phyloP scores from a whole-genome alignment of 108 stramenopile species.

The Pseudonitzschia multiseries region DNA sequence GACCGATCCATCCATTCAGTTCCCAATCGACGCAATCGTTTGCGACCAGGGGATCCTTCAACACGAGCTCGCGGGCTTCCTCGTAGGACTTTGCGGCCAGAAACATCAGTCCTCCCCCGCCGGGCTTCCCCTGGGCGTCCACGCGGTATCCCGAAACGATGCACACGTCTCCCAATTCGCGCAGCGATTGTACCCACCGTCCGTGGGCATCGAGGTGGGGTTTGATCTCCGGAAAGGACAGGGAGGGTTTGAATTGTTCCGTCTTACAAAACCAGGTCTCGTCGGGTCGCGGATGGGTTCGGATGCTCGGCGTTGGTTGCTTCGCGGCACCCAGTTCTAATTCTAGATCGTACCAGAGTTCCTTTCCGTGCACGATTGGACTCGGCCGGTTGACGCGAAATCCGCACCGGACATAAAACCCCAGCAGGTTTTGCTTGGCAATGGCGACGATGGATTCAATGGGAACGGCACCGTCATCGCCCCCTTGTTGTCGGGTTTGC shows the following conservation, averaged over 20 bases:
- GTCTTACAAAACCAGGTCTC: constrained; percentile 67
- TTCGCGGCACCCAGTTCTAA: background rate
- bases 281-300: constrained; percentile 22
- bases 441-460: constrained; percentile 52
- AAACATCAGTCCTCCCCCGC: constrained; percentile 63
- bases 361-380: constrained; percentile 74
- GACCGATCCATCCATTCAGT: constrained; percentile 58
- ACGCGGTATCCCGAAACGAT: constrained; percentile 61
- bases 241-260: constrained; percentile 50
- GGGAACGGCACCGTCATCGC: background rate
- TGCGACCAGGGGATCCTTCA: constrained; percentile 44
- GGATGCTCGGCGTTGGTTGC: background rate
- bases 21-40: constrained; percentile 61
- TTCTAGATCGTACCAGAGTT: constrained; percentile 80
- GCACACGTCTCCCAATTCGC: constrained; percentile 18
- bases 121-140: constrained; percentile 54
- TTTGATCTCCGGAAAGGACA: constrained; percentile 46
- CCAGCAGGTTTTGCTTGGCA: constrained; percentile 67
- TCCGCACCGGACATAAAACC: constrained; percentile 74
- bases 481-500: too few species aligned
- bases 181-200: constrained; percentile 41
- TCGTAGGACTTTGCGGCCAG: constrained; percentile 46
- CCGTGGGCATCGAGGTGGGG: constrained; percentile 53
- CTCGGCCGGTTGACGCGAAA: constrained; percentile 62
- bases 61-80: constrained; percentile 40